Percentiles rank a stretch among this genome's conserved stretches.
phyloP scores from a whole-genome alignment of 1,284 basidiomycete genomes.

The Apiotrichum sp. region DNA sequence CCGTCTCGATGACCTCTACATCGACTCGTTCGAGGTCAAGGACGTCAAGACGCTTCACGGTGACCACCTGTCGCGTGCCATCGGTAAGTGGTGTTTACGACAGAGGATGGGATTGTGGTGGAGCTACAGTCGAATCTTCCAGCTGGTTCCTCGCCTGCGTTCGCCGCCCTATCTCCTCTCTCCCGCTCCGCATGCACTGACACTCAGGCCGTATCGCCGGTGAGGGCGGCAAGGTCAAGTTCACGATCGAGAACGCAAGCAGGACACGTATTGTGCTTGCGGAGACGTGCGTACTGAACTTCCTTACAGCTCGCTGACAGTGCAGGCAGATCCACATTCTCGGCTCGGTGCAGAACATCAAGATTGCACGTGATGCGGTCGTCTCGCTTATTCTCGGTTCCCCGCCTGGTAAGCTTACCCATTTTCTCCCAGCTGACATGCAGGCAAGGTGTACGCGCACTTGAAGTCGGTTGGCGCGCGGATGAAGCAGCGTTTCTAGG shows the following conservation, averaged over 20 bases:
- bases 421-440: slow-evolving; percentile 1
- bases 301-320: neutral
- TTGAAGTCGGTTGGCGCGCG: slow-evolving; percentile 83
- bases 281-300: slow-evolving; percentile 65
- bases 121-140: no score
- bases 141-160: neutral
- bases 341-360: slow-evolving; percentile 71
- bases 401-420: slow-evolving; percentile 61
- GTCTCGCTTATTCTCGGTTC: slow-evolving; percentile 92
- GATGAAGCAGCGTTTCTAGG: slow-evolving; percentile 72
- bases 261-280: slow-evolving; percentile 93
- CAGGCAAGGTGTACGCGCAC: slow-evolving; percentile 81
- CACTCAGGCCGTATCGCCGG: slow-evolving; percentile 83
- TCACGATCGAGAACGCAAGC: slow-evolving; percentile 95
- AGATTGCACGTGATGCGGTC: slow-evolving; percentile 90
- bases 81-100: slow-evolving; percentile 56
- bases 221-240: slow-evolving; percentile 96
- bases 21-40: slow-evolving; percentile 98
- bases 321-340: slow-evolving; percentile 54
- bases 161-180: no score
- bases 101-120: no score
- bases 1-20: slow-evolving; percentile 90
- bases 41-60: slow-evolving; percentile 97
- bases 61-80: slow-evolving; percentile 91
- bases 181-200: neutral